These are phyloP conservation scores for Setaria viridis DNA, from an alignment of 202 grass and related monocot species.

Conservation along the genomic window DNA sequence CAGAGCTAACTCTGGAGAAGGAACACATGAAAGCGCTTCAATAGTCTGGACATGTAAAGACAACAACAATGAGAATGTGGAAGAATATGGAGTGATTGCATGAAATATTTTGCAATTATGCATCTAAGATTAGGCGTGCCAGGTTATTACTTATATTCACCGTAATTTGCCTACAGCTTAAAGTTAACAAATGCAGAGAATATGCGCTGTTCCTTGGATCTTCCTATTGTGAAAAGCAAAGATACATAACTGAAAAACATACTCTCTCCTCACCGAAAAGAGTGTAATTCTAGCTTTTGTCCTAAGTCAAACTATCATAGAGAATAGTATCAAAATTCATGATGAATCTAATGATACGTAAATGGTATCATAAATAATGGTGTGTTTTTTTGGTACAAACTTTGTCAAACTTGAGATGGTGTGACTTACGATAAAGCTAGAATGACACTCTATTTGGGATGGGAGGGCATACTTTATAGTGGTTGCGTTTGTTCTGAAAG, in stretches of 20 bases:
- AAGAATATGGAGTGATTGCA: conserved; percentile 10
- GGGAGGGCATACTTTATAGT: not conserved
- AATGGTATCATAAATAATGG: not conserved
- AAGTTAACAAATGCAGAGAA: conserved; percentile 11
- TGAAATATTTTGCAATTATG: conserved; percentile 1
- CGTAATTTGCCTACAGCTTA: conserved; percentile 7
- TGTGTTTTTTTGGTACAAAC: not conserved
- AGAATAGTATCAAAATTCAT: no score
- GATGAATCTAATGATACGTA: not conserved
- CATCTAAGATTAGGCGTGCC: conserved; percentile 21
- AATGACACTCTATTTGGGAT: not conserved
- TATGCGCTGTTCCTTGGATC: not conserved
- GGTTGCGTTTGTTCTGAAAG: not conserved
- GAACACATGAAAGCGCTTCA: conserved; percentile 80
- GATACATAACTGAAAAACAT: not conserved
- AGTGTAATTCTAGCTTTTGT: no score
- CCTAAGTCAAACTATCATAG: no score
- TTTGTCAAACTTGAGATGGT: not conserved
- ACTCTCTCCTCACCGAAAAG: no score
- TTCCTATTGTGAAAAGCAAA: not conserved
- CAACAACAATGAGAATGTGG: conserved; percentile 20
- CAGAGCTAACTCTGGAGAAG: conserved; percentile 90
- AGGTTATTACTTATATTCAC: not conserved
- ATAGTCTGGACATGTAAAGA: conserved; percentile 73
- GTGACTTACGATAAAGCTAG: not conserved